Base-by-base conservation (phyloP, 495 filamentous ascomycete genomes). In the Penicillium pancosmium region DNA sequence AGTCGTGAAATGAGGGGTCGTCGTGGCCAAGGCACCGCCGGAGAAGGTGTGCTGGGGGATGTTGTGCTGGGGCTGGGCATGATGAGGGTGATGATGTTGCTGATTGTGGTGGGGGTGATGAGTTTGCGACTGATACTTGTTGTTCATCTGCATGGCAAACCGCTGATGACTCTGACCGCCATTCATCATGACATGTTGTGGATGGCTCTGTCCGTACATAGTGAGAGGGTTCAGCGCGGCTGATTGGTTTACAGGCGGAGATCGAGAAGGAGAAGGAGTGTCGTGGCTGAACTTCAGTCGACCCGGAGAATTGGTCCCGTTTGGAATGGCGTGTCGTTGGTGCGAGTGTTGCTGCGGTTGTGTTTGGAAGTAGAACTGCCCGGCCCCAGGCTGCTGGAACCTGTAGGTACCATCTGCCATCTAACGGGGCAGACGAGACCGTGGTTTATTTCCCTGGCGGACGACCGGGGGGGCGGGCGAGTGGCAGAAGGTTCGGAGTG, bases 381-480 rank as follows among this genome's bases (percentile, higher is more conserved):
- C 82, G 78, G 83, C 80, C 76, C 83, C 84, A 80, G 86, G 76
- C 82, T 88, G 84, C 77, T 86, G 84, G 82, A 86, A 89, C 75
- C 86, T 85, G 80, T 88, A 85, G 72, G 80, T 81, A 87, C 85
- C 89, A 90, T 92, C 89, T 84, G 89, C 89, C 89, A 92, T 92
- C 83, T 86, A 88, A 80, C 72, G 74, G 71, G 74, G 73, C 74
- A 73, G 73, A 78, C 65, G 73, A 74, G 68, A 74, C 72, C 73
- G 68, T 67, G 66, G 61, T 59, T 70, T 68, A 59, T 68, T 67
- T 66, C 60, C 61, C 62, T 73, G 68, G 53, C 50, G 61, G 51
- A 56, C 56, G 43, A 65, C 66, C 54, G 62, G 60, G 61, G 41
- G 63, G 61, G 67, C 56, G 56, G 63, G 63, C 33, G 59, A 54